Evolutionary conservation across 148 eudicot species (phyloP), one percentile per base, ranked within the genome.

Genomic region (Gaultheria prostrata): DNA sequence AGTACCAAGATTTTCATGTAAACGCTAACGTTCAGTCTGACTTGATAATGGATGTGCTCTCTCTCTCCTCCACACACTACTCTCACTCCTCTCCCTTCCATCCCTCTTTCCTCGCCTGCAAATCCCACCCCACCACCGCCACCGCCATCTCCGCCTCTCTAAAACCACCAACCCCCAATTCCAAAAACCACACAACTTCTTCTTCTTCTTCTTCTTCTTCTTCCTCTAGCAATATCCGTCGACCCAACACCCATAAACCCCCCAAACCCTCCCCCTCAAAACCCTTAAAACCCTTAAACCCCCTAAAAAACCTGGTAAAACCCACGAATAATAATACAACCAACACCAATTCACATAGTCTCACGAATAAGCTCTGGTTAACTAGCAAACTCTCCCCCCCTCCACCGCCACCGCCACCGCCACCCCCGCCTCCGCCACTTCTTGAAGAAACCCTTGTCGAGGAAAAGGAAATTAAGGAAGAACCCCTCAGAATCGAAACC

Each of bases 301-400:
- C 94, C 72, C 92, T 96, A 70, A 93, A 91, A 86, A 77, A 61
- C 81, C 87, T 90, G 71, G 32, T 86, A 14, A 76, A 50, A 80
- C 88, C 92, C 86, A 88, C 85, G 57, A 76, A 1, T 82, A 63
- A 83, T 51, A 48, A 83, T 26, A 21, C 79, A 14, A 80, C 35
- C 51, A 65, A 65, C 35, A 13, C 57, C 49, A 53, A 51, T 12
- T 21, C 86, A 1, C 85, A 72, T 51, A 78, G 49, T 63, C 84
- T 91, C 49, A 89, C 89, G 28, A 84, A 46, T 28, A 86, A 89
- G 89, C 97, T 97, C 74, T 88, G 99, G 90, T 87, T 97, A 70
- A 92, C 97, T 61, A 92, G 93, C 83, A 91, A 89, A 79, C 90
- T 97, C 86, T 91, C 93, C 45, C 98, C 98, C 3, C 97, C 95